These are phyloP conservation scores for Penicillium coprophilum DNA, from an alignment of 495 filamentous ascomycete genomes.

Conservation along the genomic window DNA sequence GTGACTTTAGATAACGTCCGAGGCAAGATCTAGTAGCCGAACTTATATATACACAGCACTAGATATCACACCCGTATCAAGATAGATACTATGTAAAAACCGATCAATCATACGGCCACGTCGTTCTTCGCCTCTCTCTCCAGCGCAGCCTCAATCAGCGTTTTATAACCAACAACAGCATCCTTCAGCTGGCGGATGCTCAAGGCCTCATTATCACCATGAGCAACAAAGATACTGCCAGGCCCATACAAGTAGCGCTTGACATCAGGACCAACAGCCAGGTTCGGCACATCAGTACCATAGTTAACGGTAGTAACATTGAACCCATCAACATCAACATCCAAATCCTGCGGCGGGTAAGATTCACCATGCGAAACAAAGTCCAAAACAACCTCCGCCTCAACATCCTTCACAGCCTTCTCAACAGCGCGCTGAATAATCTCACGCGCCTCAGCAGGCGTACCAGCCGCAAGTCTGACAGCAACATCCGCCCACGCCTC, in stretches of 20 bases:
- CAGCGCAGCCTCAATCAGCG: conserved; percentile 63
- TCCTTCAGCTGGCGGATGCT: conserved; percentile 64
- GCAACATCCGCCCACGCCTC: conserved; percentile 64
- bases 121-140: conserved; percentile 26
- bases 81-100: not conserved
- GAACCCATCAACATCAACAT: conserved; percentile 81
- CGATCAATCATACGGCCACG: not conserved
- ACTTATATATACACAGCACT: not conserved
- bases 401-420: conserved; percentile 56
- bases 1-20: not conserved
- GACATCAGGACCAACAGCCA: conserved; percentile 54
- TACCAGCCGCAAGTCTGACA: conserved; percentile 72
- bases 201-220: conserved; percentile 80
- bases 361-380: conserved; percentile 48
- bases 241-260: conserved; percentile 88
- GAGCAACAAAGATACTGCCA: conserved; percentile 84
- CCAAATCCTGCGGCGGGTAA: conserved; percentile 74
- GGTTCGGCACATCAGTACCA: conserved; percentile 84
- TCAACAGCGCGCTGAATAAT: conserved; percentile 56
- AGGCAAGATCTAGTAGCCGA: not conserved
- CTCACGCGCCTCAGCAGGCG: conserved; percentile 51
- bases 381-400: conserved; percentile 59
- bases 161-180: conserved; percentile 71
- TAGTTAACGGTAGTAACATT: conserved; percentile 81
- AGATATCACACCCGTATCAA: not conserved